Conservation (phyloP, 2,329 filamentous ascomycete genomes). For the Verticillium isaacii region DNA sequence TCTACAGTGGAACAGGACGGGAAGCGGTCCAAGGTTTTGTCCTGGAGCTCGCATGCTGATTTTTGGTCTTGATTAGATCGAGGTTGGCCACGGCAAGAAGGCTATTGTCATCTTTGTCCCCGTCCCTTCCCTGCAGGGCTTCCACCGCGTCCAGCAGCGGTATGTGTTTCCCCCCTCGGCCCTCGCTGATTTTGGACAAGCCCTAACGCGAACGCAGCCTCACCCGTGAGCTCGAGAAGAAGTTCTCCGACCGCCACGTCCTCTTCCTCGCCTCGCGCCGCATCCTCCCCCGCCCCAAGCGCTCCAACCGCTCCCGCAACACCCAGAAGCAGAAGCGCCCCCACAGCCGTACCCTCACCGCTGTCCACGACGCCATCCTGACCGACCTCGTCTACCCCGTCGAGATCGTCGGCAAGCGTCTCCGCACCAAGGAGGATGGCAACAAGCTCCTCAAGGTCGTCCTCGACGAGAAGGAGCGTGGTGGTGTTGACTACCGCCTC, state of each 20-base stretch:
- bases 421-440: constrained; percentile 98
- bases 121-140: constrained; percentile 94
- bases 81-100: constrained; percentile 99
- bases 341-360: constrained; percentile 93
- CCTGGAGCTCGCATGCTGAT: constrained; percentile 75
- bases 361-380: constrained; percentile 98
- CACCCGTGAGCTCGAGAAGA: constrained; percentile 99
- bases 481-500: constrained; percentile 97
- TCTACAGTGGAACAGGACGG: constrained; percentile 60
- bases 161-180: constrained; percentile 46
- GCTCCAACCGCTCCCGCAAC: constrained; percentile 93
- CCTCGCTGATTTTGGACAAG: background rate
- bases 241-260: constrained; percentile 99
- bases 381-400: constrained; percentile 98
- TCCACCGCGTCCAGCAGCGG: constrained; percentile 99
- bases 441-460: constrained; percentile 98
- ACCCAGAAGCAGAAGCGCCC: constrained; percentile 98
- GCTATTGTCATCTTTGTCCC: constrained; percentile 99
- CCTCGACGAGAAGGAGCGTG: constrained; percentile 99
- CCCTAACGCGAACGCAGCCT: constrained; percentile 53
- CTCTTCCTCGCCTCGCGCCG: constrained; percentile 98
- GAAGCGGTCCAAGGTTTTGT: constrained; percentile 68
- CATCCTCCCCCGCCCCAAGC: constrained; percentile 98
- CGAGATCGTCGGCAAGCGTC: constrained; percentile 99
- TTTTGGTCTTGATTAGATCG: constrained; percentile 74